Percentiles rank a stretch among this genome's conserved stretches.
Evolutionary conservation across 2,329 filamentous ascomycete genomes (phyloP).

Genomic region (Fusarium sp.): DNA sequence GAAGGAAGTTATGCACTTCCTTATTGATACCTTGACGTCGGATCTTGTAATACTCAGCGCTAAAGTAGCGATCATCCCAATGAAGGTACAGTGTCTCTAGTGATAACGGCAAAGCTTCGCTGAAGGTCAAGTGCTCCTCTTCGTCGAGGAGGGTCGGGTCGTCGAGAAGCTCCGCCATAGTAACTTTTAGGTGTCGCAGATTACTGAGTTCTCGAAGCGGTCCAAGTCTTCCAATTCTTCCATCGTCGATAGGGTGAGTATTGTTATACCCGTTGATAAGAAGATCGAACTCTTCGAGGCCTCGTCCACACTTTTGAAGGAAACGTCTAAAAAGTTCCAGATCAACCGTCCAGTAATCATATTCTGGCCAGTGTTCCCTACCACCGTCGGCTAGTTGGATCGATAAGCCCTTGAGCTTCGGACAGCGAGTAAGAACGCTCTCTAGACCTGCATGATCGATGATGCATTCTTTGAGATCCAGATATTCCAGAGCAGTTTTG

Average conservation of each 20-base stretch:
- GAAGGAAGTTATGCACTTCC: background rate
- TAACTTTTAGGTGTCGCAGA: constrained; percentile 5
- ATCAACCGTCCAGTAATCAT: background rate
- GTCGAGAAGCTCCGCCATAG: background rate
- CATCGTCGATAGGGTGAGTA: accelerated
- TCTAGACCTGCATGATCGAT: background rate
- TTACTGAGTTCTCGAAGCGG: constrained; percentile 14
- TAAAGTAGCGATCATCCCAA: background rate
- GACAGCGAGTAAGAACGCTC: constrained; percentile 14
- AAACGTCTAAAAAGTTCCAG: background rate
- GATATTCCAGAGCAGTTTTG: background rate
- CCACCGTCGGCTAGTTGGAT: background rate
- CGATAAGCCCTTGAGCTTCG: background rate
- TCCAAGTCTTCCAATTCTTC: constrained; percentile 7
- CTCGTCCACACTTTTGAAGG: background rate
- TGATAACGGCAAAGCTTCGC: constrained; percentile 3
- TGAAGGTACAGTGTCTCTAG: constrained; percentile 19
- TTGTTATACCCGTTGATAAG: background rate
- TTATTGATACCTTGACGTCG: background rate
- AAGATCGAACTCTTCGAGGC: background rate
- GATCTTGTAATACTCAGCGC: accelerated
- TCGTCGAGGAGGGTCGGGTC: accelerated
- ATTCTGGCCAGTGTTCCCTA: background rate
- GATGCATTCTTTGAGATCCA: constrained; percentile 5
- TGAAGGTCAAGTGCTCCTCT: background rate